phyloP scores from a whole-genome alignment of 805 yeast genomes.

The Wickerhamomyces bisporus region DNA sequence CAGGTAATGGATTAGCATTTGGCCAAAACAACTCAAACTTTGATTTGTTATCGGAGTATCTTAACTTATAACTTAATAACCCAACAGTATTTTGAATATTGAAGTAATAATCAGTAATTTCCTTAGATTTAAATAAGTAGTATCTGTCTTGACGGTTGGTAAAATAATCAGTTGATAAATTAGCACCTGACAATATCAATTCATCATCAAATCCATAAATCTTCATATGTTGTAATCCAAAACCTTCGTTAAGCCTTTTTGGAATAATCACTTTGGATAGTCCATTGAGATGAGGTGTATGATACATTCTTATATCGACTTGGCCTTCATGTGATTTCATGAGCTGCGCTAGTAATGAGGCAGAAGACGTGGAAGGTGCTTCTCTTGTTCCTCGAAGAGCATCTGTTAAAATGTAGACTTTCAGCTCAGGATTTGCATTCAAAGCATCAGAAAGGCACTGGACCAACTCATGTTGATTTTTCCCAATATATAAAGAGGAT shows the following conservation, averaged over 20 bases:
- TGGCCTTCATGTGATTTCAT: slow-evolving; percentile 61
- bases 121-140: slow-evolving; percentile 56
- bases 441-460: slow-evolving; percentile 59
- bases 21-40: slow-evolving; percentile 75
- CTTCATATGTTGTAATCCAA: slow-evolving; percentile 96
- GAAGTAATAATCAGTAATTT: slow-evolving; percentile 68
- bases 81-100: slow-evolving; percentile 63
- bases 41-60: slow-evolving; percentile 36
- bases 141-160: slow-evolving; percentile 94
- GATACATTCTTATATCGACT: slow-evolving; percentile 79
- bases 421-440: slow-evolving; percentile 49
- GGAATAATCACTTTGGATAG: slow-evolving; percentile 64
- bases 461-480: slow-evolving; percentile 70
- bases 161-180: slow-evolving; percentile 85
- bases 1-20: slow-evolving; percentile 52
- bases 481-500: slow-evolving; percentile 84
- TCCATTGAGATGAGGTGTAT: slow-evolving; percentile 81
- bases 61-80: slow-evolving; percentile 64
- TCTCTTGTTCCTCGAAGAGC: slow-evolving; percentile 92
- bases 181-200: slow-evolving; percentile 85
- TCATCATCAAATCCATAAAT: slow-evolving; percentile 93
- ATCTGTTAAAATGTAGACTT: slow-evolving; percentile 74
- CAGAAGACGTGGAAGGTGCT: slow-evolving; percentile 74
- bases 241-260: slow-evolving; percentile 80
- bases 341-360: slow-evolving; percentile 63